These are phyloP conservation scores for Xylaria acuta DNA, from an alignment of 495 filamentous ascomycete species.

Conservation along the genomic window DNA sequence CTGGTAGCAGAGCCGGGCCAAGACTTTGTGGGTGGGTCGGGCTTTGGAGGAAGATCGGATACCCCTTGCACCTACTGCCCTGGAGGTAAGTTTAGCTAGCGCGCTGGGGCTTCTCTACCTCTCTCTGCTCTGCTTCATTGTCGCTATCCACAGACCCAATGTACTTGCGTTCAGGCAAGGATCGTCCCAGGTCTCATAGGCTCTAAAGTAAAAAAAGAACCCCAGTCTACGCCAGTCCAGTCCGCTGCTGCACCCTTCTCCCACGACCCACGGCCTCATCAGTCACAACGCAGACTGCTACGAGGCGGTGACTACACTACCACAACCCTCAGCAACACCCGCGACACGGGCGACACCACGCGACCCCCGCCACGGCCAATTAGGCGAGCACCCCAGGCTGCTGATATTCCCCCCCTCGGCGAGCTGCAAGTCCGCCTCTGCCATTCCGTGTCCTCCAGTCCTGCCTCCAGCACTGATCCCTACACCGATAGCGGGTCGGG, in stretches of 20 bases:
- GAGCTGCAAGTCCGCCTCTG: neutral
- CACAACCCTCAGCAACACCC: neutral
- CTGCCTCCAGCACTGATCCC: neutral
- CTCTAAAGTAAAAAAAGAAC: neutral
- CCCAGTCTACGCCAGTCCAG: neutral
- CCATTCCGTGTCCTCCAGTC: neutral
- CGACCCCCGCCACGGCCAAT: neutral
- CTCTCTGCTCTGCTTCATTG: too few species aligned
- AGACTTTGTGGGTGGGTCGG: neutral
- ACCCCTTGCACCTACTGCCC: neutral
- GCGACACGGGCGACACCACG: neutral
- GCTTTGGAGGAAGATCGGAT: neutral
- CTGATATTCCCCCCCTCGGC: neutral
- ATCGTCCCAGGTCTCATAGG: neutral
- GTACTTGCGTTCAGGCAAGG: neutral
- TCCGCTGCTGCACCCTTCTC: neutral
- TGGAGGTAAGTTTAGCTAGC: too few species aligned
- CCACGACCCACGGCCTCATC: constrained; percentile 25
- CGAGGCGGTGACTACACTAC: constrained; percentile 3
- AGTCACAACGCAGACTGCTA: constrained; percentile 18
- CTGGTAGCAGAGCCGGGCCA: neutral
- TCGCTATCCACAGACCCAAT: too few species aligned
- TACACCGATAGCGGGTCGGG: constrained; percentile 15
- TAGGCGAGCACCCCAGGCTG: neutral
- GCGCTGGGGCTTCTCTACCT: too few species aligned